These are phyloP conservation scores for Peniophora sp. DNA, from an alignment of 1,284 basidiomycete species.

Conservation along the genomic window DNA sequence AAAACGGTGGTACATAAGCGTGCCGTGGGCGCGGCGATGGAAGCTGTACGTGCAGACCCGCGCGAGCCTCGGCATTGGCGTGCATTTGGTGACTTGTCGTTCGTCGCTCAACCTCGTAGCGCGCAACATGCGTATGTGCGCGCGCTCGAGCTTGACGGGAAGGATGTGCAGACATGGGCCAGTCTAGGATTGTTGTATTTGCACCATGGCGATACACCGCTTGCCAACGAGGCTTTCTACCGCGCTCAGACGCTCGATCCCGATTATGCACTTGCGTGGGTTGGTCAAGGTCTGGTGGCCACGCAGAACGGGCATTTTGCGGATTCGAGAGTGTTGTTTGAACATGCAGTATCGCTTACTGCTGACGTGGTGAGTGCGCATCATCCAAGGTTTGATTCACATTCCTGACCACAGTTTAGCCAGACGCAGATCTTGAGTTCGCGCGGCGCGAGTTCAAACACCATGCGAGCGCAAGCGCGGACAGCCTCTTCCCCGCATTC, in stretches of 20 bases:
- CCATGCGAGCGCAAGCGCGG: constrained; percentile 20
- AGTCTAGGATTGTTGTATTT: constrained; percentile 89
- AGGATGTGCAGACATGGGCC: constrained; percentile 81
- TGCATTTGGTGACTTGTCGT: constrained; percentile 70
- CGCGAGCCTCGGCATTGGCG: constrained; percentile 79
- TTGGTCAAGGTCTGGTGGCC: constrained; percentile 87
- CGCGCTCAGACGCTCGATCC: constrained; percentile 90
- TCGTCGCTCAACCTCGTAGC: constrained; percentile 56
- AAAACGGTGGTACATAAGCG: constrained; percentile 35
- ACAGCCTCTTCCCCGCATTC: constrained; percentile 64
- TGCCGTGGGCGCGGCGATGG: constrained; percentile 58
- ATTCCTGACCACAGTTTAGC: constrained; percentile 30
- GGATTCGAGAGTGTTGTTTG: constrained; percentile 69
- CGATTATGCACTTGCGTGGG: constrained; percentile 87
- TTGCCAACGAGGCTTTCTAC: constrained; percentile 84
- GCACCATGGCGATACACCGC: constrained; percentile 70
- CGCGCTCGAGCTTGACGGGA: constrained; percentile 75
- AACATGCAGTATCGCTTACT: constrained; percentile 75
- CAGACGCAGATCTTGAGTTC: constrained; percentile 80
- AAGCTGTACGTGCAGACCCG: constrained; percentile 73
- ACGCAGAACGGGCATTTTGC: constrained; percentile 52
- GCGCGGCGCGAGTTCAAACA: constrained; percentile 57
- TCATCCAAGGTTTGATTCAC: neutral
- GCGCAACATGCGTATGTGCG: constrained; percentile 93
- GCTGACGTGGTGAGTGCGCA: constrained; percentile 53